Conservation (phyloP, 139 green algal species). For the Pleodorina starrii region DNA sequence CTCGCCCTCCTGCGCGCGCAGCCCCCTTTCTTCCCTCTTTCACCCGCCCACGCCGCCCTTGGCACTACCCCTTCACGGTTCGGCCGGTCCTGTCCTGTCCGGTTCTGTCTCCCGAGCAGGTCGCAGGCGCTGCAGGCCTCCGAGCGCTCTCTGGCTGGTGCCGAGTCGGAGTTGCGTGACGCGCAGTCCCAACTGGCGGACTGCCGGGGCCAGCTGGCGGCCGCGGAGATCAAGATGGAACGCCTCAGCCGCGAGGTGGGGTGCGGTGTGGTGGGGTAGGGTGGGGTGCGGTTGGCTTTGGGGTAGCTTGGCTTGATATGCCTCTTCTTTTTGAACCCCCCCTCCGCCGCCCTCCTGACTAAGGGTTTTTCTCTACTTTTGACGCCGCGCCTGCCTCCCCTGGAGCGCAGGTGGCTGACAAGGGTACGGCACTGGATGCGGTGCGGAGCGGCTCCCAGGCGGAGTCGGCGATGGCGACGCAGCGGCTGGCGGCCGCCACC, state of each 20-base stretch:
- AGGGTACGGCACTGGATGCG: conserved; percentile 19
- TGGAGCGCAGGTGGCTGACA: conserved; percentile 1
- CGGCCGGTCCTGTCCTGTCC: background rate
- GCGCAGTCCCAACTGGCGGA: background rate
- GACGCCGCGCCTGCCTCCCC: background rate
- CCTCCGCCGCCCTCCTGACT: no score
- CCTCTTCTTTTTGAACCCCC: no score
- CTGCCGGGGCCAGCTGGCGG: background rate
- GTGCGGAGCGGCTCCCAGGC: conserved; percentile 38
- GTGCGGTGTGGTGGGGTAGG: background rate
- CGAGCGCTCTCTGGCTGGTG: conserved; percentile 19
- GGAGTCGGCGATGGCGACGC: conserved; percentile 29
- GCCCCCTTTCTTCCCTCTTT: no score
- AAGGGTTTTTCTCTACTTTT: background rate
- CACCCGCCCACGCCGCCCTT: no score
- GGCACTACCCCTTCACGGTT: no score
- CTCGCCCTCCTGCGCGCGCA: no score
- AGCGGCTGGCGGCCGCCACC: conserved; percentile 4
- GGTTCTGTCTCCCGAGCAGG: background rate
- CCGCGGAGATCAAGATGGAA: background rate
- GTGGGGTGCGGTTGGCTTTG: background rate
- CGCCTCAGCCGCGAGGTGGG: conserved; percentile 13
- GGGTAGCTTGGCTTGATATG: background rate
- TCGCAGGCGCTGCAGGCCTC: conserved; percentile 14
- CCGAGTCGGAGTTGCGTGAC: background rate